phyloP scores from a whole-genome alignment of 257 asterid genomes.

The Gardenia jasminoides region DNA sequence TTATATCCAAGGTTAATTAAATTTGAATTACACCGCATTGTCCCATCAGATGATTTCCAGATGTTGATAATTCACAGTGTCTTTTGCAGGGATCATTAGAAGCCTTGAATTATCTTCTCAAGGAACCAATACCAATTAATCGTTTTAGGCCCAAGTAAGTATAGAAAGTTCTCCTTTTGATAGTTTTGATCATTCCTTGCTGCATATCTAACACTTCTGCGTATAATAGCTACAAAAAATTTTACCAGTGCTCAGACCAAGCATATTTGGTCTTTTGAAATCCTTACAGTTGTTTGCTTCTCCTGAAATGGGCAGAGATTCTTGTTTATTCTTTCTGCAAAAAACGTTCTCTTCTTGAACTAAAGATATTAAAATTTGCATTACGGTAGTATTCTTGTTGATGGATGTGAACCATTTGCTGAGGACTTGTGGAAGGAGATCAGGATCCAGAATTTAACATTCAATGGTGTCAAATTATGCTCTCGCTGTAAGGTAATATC shows the following conservation, averaged over 20 bases:
- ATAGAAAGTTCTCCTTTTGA: background rate
- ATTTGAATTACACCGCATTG: background rate
- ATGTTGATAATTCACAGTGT: background rate
- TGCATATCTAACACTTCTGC: background rate
- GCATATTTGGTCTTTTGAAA: background rate
- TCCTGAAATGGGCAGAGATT: background rate
- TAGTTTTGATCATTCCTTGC: background rate
- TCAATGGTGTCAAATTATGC: slow-evolving; percentile 65
- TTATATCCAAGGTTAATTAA: slow-evolving; percentile 53
- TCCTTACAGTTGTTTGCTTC: background rate
- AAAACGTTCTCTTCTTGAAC: background rate
- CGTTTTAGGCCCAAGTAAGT: slow-evolving; percentile 69
- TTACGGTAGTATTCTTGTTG: slow-evolving; percentile 52
- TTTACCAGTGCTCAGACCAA: background rate
- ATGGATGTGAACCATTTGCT: slow-evolving; percentile 63
- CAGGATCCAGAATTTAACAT: slow-evolving; percentile 40
- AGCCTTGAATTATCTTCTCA: slow-evolving; percentile 49
- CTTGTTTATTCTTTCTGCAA: background rate
- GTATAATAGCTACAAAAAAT: background rate
- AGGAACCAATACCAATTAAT: slow-evolving; percentile 52
- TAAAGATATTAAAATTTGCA: background rate
- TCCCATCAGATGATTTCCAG: slow-evolving; percentile 9
- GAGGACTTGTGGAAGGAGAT: slow-evolving; percentile 68
- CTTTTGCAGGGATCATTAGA: slow-evolving; percentile 60
- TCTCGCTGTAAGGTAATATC: slow-evolving; percentile 60